These are phyloP conservation scores for Raphanus hybrid DNA, from an alignment of 441 rosid species.

Conservation along the genomic window DNA sequence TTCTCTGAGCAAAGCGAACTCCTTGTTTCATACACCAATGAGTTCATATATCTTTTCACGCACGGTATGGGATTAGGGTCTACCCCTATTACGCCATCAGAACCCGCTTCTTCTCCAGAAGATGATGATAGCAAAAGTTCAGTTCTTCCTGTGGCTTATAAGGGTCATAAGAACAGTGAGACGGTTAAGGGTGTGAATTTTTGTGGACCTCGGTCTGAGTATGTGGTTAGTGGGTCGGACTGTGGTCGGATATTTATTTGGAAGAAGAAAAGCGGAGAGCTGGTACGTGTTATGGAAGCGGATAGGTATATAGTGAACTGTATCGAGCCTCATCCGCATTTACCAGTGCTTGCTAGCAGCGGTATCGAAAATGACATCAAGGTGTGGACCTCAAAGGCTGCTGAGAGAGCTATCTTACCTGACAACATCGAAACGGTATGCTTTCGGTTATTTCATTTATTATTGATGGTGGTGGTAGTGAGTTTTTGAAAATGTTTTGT, in stretches of 20 bases:
- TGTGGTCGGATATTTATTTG: constrained; percentile 94
- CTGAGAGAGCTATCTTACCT: constrained; percentile 71
- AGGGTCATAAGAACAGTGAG: constrained; percentile 75
- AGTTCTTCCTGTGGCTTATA: constrained; percentile 70
- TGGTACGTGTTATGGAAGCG: constrained; percentile 76
- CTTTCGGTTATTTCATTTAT: constrained; percentile 24
- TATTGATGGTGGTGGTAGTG: constrained; percentile 32
- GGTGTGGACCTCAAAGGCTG: constrained; percentile 80
- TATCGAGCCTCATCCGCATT: constrained; percentile 80
- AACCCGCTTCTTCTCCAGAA: constrained; percentile 42
- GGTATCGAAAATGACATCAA: constrained; percentile 84
- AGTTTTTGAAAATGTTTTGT: constrained; percentile 41
- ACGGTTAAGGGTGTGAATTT: constrained; percentile 88
- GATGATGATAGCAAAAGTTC: constrained; percentile 37
- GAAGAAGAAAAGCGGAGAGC: constrained; percentile 81
- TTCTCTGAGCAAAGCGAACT: constrained; percentile 91
- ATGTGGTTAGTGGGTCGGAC: constrained; percentile 93
- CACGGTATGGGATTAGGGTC: constrained; percentile 79
- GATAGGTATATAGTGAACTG: constrained; percentile 85
- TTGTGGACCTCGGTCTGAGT: constrained; percentile 83
- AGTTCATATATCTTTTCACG: constrained; percentile 74
- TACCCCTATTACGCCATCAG: too few species aligned
- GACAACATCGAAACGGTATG: constrained; percentile 65
- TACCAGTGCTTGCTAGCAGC: constrained; percentile 77
- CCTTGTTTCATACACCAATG: constrained; percentile 78